These are phyloP conservation scores for Centella asiatica DNA, from an alignment of 129 eudicot species.

Conservation along the genomic window DNA sequence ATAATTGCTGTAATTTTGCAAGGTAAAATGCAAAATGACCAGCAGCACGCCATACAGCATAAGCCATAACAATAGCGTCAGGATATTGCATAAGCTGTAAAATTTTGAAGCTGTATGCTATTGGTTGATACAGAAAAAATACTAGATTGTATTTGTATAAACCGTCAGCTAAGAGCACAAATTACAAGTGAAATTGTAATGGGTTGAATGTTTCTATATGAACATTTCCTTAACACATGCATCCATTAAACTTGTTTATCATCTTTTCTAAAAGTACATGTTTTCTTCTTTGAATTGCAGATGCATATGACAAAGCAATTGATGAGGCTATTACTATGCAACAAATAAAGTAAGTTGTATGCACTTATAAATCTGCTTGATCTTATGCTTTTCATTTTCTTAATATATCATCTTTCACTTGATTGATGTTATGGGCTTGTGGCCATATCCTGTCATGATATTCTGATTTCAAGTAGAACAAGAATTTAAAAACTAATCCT, in stretches of 20 bases:
- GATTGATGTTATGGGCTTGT: background rate
- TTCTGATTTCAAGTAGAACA: no score
- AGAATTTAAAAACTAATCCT: no score
- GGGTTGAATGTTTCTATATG: background rate
- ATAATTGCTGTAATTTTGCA: background rate
- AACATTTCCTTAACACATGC: background rate
- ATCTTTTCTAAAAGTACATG: conserved; percentile 4
- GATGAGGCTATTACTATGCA: conserved; percentile 44
- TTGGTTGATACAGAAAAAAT: background rate
- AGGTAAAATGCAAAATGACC: background rate
- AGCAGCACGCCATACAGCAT: background rate
- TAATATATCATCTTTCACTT: background rate
- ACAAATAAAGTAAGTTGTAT: conserved; percentile 37
- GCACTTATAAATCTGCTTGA: background rate
- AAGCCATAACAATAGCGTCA: background rate
- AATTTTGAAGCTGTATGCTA: background rate
- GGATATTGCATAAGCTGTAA: background rate
- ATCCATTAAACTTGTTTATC: conserved; percentile 2
- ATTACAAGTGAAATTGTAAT: no score
- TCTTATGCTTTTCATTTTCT: conserved; percentile 7
- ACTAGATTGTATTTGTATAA: no score
- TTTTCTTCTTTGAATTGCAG: conserved; percentile 33
- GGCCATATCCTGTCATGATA: no score
- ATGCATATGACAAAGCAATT: conserved; percentile 61
- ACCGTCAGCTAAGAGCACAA: no score